Evolutionary conservation across 2,329 filamentous ascomycete species (phyloP), one percentile per base, ranked within the genome.

Genomic region (Penicillium nordicum): DNA sequence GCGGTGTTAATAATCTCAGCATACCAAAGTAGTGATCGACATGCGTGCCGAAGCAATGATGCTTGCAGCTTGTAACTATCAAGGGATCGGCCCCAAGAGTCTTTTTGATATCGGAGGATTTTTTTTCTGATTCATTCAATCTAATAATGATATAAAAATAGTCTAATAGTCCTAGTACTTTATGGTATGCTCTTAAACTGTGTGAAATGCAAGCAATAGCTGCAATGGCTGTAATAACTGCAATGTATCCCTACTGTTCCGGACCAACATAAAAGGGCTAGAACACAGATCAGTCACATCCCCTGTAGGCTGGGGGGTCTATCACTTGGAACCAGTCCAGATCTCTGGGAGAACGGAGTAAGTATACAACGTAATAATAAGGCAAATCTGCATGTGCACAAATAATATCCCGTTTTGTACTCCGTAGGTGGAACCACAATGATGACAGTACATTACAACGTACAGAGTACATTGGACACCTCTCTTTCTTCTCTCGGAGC

Each of bases 1-100:
- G 59, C 59, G 57, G 41, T 59, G 58, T 67, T 63, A 45, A 40
- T 60, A 61, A 47, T 66, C 62, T 57, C 47, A 50, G 42, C 51
- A 62, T 63, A 50, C 58, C 59, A 57, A 32, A 55, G 52, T 51
- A 57, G 48, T 57, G 61, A 64, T 64, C 62, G 62, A 63, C 61
- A 53, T 52, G 53, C 56, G 55, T 61, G 53, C 59, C 59, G 55
- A 61, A 56, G 34, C n/a, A 40, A 29, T 49, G 45, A 51, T 58
- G 60, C 38, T 56, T 60, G 52, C 58, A 55, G 52, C 32, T 49
- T 37, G 21, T 32, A 21, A 30, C 29, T 34, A 48, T 57, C 57
- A 60, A 63, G 59, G 60, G 53, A 57, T 57, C 32, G 25, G n/a
- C n/a, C 12, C 41, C 30, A 38, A 50, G 27, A 30, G 10, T 7